Base-by-base conservation (phyloP, 805 yeast genomes). In the Cyberlindnera maritima region DNA sequence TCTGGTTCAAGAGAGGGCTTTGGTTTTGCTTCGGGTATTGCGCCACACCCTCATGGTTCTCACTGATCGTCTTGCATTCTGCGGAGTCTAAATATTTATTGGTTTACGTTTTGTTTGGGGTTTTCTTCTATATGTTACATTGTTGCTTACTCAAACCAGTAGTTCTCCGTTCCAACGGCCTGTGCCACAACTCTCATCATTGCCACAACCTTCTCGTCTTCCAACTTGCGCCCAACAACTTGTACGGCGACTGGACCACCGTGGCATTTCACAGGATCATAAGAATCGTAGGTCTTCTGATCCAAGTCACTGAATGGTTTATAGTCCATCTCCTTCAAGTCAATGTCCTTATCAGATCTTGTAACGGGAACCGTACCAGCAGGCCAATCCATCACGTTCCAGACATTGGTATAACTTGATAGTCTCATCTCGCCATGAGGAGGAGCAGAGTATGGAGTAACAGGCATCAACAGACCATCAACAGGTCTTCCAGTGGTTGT, bases 161-260 rank as follows among this genome's bases (percentile, higher is more conserved):
- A 56, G 33, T 52, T 41, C 28, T 51, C 47, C 14, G 61, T 58
- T 2, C 62, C 65, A 15, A 57, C 50, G 26, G 59, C 58, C 21
- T 52, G 43, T 3, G 66, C 51, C 18, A 75, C 62, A 2, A 67
- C 56, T 49, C 67, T 63, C 75, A 78, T 71, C 56, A 77, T 71
- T 42, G 66, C 69, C 34, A 81, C 57, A 3, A 72, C 78, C 58
- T 80, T 80, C 52, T 84, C 90, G 53, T 84, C 91, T 55, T 80
- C 75, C 20, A 73, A 68, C 43, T 78, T 71, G 46, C 71, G 70
- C 14, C 85, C 80, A 4, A 83, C 79, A 26, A 85, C 66, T 62
- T 84, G 89, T 14, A 84, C 65, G 17, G 81, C 79, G 11, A 80
- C 81, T 0, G 88, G 83, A 44, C 81, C 78, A 6, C 81, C 84